Evolutionary conservation across 2,329 filamentous ascomycete species (phyloP).

Genomic region (Pseudofabraea citricarpa): DNA sequence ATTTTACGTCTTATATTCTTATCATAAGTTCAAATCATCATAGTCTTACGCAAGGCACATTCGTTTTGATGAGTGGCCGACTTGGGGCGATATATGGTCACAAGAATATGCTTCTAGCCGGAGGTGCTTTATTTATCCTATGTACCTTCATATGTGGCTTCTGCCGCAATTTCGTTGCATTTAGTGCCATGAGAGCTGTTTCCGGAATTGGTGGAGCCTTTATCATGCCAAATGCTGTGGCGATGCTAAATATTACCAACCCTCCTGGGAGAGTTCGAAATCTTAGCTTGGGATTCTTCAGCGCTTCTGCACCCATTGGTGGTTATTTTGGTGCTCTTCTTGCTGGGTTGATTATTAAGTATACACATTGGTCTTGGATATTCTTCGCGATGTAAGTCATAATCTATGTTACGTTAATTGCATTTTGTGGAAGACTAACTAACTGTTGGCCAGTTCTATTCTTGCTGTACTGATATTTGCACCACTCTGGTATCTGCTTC

Average conservation of each 20-base stretch:
- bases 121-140: constrained; percentile 35
- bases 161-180: constrained; percentile 35
- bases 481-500: constrained; percentile 2
- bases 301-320: constrained; percentile 39
- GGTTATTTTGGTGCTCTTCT: constrained; percentile 35
- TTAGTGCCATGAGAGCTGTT: constrained; percentile 39
- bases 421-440: background rate
- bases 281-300: constrained; percentile 38
- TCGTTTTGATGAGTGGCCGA: constrained; percentile 44
- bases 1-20: background rate
- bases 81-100: constrained; percentile 47
- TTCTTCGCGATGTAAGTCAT: constrained; percentile 10
- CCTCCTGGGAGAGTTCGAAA: constrained; percentile 41
- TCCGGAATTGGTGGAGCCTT: constrained; percentile 44
- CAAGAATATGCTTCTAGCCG: constrained; percentile 38
- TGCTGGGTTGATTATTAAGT: constrained; percentile 31
- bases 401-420: no score
- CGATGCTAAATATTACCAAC: constrained; percentile 40
- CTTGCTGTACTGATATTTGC: background rate
- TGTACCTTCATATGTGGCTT: constrained; percentile 41
- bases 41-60: constrained; percentile 45
- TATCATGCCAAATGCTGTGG: constrained; percentile 46
- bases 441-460: constrained; percentile 2
- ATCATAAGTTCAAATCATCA: background rate
- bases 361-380: constrained; percentile 33